Evolutionary conservation across 163 green algal species (phyloP), one percentile per base, ranked within the genome.

Genomic region (Chloroidium sp.): DNA sequence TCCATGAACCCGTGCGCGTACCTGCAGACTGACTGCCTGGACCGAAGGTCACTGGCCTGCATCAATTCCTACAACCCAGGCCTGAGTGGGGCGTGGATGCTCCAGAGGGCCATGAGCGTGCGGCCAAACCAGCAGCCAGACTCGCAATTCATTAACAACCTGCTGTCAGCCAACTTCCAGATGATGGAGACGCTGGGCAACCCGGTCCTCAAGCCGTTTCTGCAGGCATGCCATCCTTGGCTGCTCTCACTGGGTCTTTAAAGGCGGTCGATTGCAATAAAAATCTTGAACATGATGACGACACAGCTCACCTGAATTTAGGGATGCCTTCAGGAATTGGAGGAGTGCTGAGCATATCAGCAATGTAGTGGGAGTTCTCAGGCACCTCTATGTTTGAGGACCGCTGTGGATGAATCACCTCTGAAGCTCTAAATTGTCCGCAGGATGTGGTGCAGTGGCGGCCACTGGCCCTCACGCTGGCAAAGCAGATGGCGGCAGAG

Each of bases 401-500:
- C 36, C 36, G 36, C 36, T 36, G 36, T 36, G 36, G 36, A 36
- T 36, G 36, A 36, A 36, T 36, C 36, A 36, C 36, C 36, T 36
- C 64, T 78, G 36, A 0, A 61, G 61, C 1, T 57, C 76, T 14
- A 1, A 57, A 2, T 72, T 75, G 36, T 36, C 61, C 75, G 76
- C 85, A 95, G 85, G 93, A 97, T 78, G 92, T 97, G 3, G 90
- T 96, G n/a, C 90, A 95, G 85, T 92, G 92, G 76, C 77, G 78
- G 0, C 89, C 89, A 2, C 88, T 97, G 82, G 79, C 88, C 57
- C 69, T 72, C 4, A 95, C 91, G 0, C 87, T 96, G 79, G 59
- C 82, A 0, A 64, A 72, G 14, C 88, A 92, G 78, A 81, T 92
- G 80, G 67, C 79, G 2, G 69, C 62, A 1, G 84, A 92, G 8